phyloP scores from a whole-genome alignment of 495 filamentous ascomycete species.

The Penicillium coprophilum region DNA sequence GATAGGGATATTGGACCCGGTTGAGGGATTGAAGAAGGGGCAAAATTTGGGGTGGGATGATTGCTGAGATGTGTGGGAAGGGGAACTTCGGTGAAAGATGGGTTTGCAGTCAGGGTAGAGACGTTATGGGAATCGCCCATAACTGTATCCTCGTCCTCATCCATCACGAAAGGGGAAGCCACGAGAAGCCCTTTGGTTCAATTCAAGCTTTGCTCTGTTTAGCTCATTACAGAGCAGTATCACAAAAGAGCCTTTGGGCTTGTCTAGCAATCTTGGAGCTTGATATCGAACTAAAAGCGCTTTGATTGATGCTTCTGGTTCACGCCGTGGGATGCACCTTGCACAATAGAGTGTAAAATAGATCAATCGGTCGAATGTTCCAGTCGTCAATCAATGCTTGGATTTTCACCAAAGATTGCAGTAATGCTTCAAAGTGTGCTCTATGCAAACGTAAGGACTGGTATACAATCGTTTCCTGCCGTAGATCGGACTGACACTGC shows the following conservation, averaged over 20 bases:
- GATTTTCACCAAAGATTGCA: not conserved
- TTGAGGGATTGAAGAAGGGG: constrained; percentile 28
- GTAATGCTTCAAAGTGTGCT: not conserved
- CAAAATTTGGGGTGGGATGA: constrained; percentile 26
- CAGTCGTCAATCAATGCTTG: not conserved
- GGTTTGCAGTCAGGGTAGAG: constrained; percentile 20
- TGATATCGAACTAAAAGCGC: not conserved
- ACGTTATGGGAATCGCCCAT: constrained; percentile 37
- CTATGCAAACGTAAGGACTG: not conserved
- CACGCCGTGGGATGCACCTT: not conserved
- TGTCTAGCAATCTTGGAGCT: not conserved
- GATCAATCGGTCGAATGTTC: constrained; percentile 2
- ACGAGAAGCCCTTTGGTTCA: constrained; percentile 6
- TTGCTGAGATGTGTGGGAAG: constrained; percentile 20
- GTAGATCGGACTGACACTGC: not conserved
- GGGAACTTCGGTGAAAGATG: constrained; percentile 17
- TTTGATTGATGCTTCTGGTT: not conserved
- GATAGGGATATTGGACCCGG: constrained; percentile 12
- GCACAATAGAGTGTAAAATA: not conserved
- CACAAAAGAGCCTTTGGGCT: not conserved
- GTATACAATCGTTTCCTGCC: constrained; percentile 10
- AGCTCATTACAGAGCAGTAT: constrained; percentile 22
- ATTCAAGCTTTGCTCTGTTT: constrained; percentile 13
- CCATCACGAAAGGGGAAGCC: constrained; percentile 23
- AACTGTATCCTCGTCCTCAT: constrained; percentile 42